phyloP scores from a whole-genome alignment of 805 yeast species.

The Cyberlindnera mrakii region DNA sequence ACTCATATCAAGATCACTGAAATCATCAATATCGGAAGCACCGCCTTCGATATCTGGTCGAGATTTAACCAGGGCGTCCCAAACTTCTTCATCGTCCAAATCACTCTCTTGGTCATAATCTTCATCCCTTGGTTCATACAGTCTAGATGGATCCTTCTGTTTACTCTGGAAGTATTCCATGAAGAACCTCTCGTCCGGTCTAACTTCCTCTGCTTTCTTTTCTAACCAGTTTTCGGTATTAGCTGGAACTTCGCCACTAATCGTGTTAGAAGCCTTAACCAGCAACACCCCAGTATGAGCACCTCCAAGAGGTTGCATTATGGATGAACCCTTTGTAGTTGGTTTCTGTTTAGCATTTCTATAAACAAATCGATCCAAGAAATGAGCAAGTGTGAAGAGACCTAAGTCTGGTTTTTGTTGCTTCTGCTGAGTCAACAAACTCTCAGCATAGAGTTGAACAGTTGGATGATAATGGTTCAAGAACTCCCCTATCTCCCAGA shows the following conservation, averaged over 20 bases:
- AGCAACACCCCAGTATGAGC: conserved; percentile 63
- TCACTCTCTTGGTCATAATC: conserved; percentile 39
- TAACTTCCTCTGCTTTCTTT: conserved; percentile 55
- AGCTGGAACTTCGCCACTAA: conserved; percentile 53
- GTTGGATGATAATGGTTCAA: conserved; percentile 89
- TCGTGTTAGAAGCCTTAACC: conserved; percentile 53
- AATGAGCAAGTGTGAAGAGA: conserved; percentile 78
- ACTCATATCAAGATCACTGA: conserved; percentile 50
- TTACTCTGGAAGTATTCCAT: conserved; percentile 74
- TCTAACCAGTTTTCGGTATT: conserved; percentile 82
- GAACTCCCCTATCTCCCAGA: conserved; percentile 83
- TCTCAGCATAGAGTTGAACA: conserved; percentile 70
- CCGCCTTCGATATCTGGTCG: conserved; percentile 66
- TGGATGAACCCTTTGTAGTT: conserved; percentile 75
- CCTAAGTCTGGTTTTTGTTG: conserved; percentile 83
- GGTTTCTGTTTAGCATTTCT: conserved; percentile 81
- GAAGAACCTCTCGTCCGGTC: conserved; percentile 86
- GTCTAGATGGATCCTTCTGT: conserved; percentile 32
- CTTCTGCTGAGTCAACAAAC: conserved; percentile 40
- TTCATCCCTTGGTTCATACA: conserved; percentile 26
- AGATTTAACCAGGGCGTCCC: conserved; percentile 73
- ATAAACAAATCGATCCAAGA: conserved; percentile 93
- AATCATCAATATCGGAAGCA: conserved; percentile 30
- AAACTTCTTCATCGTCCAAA: conserved; percentile 64
- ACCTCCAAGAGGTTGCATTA: conserved; percentile 97